phyloP scores from a whole-genome alignment of 2,329 filamentous ascomycete species.

The Bipolaris bicolor region DNA sequence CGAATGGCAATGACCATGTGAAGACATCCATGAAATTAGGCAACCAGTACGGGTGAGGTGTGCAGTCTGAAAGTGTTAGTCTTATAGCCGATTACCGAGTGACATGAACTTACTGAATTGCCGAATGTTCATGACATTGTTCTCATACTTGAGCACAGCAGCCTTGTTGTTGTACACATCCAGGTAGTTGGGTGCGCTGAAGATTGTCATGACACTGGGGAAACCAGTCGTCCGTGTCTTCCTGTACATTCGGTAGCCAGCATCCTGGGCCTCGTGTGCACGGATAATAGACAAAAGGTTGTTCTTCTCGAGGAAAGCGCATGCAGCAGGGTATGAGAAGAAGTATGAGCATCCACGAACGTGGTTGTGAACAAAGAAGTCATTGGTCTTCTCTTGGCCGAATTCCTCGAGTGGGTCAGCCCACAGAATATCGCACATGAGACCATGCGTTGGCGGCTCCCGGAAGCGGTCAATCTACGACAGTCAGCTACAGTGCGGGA shows the following conservation, averaged over 20 bases:
- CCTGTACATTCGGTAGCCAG: conserved; percentile 98
- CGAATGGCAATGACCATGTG: conserved; percentile 99
- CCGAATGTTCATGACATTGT: conserved; percentile 99
- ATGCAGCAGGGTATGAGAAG: conserved; percentile 97
- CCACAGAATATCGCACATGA: conserved; percentile 99
- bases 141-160: conserved; percentile 98
- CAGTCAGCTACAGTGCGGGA: conserved; percentile 27
- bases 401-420: conserved; percentile 98
- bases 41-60: conserved; percentile 98
- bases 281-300: conserved; percentile 96
- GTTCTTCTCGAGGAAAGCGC: conserved; percentile 98
- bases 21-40: conserved; percentile 99
- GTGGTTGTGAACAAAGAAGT: conserved; percentile 98
- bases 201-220: conserved; percentile 99
- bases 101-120: conserved; percentile 73
- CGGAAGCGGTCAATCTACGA: conserved; percentile 91
- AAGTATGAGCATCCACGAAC: conserved; percentile 99
- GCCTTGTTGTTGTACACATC: conserved; percentile 99
- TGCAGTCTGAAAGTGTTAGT: conserved; percentile 68
- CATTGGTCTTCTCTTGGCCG: conserved; percentile 96
- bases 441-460: conserved; percentile 92
- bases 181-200: conserved; percentile 97
- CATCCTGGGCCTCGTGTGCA: conserved; percentile 97
- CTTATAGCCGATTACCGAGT: neutral
- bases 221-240: conserved; percentile 98